Evolutionary conservation across 2,329 filamentous ascomycete species (phyloP).

Genomic region (Ustilaginoidea virens): DNA sequence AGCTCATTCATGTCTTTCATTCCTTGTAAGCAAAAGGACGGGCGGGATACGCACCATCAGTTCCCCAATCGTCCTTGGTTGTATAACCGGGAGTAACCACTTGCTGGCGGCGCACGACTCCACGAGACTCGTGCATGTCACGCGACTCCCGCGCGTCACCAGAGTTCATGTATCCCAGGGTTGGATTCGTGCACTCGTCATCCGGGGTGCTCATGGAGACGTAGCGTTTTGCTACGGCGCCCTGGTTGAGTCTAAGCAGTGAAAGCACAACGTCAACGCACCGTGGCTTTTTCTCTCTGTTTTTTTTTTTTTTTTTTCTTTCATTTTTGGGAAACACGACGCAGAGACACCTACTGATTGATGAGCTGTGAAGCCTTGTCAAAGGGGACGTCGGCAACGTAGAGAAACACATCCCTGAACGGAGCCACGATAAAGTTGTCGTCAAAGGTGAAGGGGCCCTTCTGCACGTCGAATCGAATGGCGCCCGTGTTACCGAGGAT

Average conservation of each 20-base stretch:
- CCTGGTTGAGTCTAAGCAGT: conserved; percentile 30
- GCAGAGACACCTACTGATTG: conserved; percentile 9
- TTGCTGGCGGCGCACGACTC: conserved; percentile 33
- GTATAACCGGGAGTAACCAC: conserved; percentile 32
- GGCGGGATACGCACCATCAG: conserved; percentile 22
- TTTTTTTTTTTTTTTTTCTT: too few relatives aligned
- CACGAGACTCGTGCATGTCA: conserved; percentile 13
- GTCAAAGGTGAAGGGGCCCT: conserved; percentile 44
- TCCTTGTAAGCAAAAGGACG: too few relatives aligned
- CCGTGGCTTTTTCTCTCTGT: too few relatives aligned
- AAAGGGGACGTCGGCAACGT: conserved; percentile 36
- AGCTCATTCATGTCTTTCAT: too few relatives aligned
- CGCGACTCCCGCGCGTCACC: conserved; percentile 12
- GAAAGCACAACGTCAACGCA: too few relatives aligned
- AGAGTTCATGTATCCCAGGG: conserved; percentile 11
- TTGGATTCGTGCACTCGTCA: conserved; percentile 33
- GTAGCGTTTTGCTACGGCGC: conserved; percentile 19
- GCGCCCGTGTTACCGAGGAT: conserved; percentile 45
- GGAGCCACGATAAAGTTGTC: conserved; percentile 39
- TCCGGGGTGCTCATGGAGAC: conserved; percentile 19
- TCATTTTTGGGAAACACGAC: too few relatives aligned
- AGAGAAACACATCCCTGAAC: conserved; percentile 36
- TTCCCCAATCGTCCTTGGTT: conserved; percentile 41
- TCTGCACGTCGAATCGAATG: conserved; percentile 45
- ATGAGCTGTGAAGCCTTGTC: conserved; percentile 20